Conservation (phyloP, 192 early-diverging fungal genomes). For the Dispira parvispora region DNA sequence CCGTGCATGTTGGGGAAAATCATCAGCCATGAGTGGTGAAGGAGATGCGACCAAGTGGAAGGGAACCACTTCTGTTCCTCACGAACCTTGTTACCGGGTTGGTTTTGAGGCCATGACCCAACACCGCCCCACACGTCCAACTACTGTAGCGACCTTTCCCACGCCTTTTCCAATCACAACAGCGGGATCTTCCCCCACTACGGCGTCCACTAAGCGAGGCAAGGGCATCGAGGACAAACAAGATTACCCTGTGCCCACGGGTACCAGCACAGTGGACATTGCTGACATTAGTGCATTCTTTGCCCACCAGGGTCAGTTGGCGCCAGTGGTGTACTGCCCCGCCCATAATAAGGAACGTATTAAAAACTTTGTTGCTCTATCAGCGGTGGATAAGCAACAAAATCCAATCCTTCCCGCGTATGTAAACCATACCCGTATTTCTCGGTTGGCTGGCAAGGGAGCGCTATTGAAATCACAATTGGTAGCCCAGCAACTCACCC, state of each 20-base stretch:
- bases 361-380: constrained; percentile 9
- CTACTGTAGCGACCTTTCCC: background rate
- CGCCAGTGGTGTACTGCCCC: constrained; percentile 8
- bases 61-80: too few relatives aligned
- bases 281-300: constrained; percentile 1
- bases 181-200: background rate
- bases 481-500: background rate
- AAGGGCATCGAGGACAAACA: background rate
- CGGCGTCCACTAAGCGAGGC: background rate
- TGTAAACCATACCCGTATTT: background rate
- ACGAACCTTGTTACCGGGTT: constrained; percentile 1
- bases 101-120: constrained; percentile 8
- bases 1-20: background rate
- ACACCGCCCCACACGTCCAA: constrained; percentile 1
- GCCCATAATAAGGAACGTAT: background rate
- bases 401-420: constrained; percentile 4
- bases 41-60: too few relatives aligned
- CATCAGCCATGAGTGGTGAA: too few relatives aligned
- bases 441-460: background rate
- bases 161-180: background rate
- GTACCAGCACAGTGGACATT: constrained; percentile 4
- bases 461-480: constrained; percentile 4
- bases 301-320: constrained; percentile 2
- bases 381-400: background rate
- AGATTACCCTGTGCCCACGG: background rate